Base-by-base conservation (phyloP, 345 rosid species). In the Xanthoceras sorbifolium region DNA sequence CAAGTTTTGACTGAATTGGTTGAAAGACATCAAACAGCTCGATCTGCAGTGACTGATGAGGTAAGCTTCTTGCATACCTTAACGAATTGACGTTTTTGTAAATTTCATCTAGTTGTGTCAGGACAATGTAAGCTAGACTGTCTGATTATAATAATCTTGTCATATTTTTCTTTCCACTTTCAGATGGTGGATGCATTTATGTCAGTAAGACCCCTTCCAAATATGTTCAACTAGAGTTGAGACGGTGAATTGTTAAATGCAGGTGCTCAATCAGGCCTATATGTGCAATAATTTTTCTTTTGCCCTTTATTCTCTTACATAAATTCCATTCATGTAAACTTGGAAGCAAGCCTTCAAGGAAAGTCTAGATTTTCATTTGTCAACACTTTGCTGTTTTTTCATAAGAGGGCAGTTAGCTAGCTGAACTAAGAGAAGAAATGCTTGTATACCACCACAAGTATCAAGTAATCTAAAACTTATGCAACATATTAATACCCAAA, bases 171-270 rank as follows among this genome's bases (percentile, higher is more conserved):
- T 20, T 38, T 28, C 36, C 44, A 65, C 6, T 61, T 81, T 34
- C 89, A 96, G 99, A 90, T 93, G 97, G 97, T 93, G 77, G 95
- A 90, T 83, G 97, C 98, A 32, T 92, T 93, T 82, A 92, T 96
- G 98, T 89, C 93, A 0, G 94, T 84, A 65, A 87, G 99, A 84
- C 97, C 98, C 23, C 98, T 93, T 74, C 99, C 98, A 72, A 84
- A 71, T 72, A 92, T 92, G 98, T 93, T 96, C 46, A 80, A 84
- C 75, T 95, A 73, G 85, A 75, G 29, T n/a, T 57, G 46, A 46
- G 72, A 67, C 32, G 46, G 64, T 9, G 32, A 79, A 32, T 29
- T 46, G 62, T 57, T 23, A 57, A 57, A 6, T 26, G 44, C 76
- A 2, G 28, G 34, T 26, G 64, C 18, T 48, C 69, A 29, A 18